Conservation (phyloP, 1,284 basidiomycete species). For the Clitocybe nebularis region DNA sequence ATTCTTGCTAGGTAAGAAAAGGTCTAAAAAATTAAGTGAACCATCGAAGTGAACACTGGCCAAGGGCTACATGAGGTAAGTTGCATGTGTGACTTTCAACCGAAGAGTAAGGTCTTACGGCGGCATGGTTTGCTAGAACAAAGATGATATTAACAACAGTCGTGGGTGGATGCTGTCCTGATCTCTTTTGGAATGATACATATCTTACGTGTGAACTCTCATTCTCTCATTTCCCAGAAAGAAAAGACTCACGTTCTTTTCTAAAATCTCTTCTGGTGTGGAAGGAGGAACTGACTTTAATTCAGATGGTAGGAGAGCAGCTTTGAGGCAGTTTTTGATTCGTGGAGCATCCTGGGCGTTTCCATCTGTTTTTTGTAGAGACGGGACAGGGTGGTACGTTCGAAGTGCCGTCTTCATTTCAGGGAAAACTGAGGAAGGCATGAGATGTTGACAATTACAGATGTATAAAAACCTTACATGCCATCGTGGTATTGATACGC, state of each 20-base stretch:
- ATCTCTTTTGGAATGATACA: slow-evolving; percentile 37
- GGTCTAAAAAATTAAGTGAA: slow-evolving; percentile 72
- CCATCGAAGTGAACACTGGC: slow-evolving; percentile 71
- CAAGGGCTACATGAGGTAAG: slow-evolving; percentile 46
- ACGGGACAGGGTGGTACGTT: slow-evolving; percentile 81
- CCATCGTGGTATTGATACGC: slow-evolving; percentile 92
- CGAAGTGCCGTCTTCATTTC: slow-evolving; percentile 85
- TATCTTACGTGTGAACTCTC: slow-evolving; percentile 11
- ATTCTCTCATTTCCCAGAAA: slow-evolving; percentile 5
- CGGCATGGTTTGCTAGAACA: slow-evolving; percentile 66
- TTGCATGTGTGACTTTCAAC: slow-evolving; percentile 7
- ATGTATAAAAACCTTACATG: slow-evolving; percentile 55
- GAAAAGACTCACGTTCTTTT: slow-evolving; percentile 47
- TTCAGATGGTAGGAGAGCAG: slow-evolving; percentile 73
- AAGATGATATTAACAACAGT: slow-evolving; percentile 79
- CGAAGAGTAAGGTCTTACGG: slow-evolving; percentile 38
- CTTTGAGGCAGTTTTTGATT: slow-evolving; percentile 75
- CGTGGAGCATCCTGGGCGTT: slow-evolving; percentile 84
- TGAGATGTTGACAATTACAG: slow-evolving; percentile 2
- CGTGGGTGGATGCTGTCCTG: slow-evolving; percentile 66
- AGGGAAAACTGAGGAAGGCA: slow-evolving; percentile 53
- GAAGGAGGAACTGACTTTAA: slow-evolving; percentile 60
- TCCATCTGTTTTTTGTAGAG: slow-evolving; percentile 77
- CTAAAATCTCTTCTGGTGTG: slow-evolving; percentile 67
- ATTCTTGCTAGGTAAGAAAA: slow-evolving; percentile 68